Base-by-base conservation (phyloP, 164 flowering plant genomes). In the Brasenia schreberi region DNA sequence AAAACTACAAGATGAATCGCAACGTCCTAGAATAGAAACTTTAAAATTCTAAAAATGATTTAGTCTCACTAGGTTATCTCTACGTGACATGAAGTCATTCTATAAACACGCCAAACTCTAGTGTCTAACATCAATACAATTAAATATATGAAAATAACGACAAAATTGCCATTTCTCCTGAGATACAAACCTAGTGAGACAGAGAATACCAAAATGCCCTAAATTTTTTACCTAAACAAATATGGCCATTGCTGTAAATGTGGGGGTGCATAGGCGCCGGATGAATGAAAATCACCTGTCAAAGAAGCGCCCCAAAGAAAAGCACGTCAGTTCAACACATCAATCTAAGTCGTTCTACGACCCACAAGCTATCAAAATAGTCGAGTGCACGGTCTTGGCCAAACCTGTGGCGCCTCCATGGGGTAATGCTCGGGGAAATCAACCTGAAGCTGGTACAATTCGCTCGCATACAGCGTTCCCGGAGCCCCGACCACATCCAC, bases 201-300 rank as follows among this genome's bases (percentile, higher is more conserved):
- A 23, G 27, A 45, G 53, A 45, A 2, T 12, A 45, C 53, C 53
- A 67, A 66, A 43, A 65, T 76, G 27, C 27, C 2, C 27, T 23
- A 23, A 23, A 23, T 2, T 23, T 23, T 23, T 23, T 78, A 90
- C 97, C 97, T 83, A 93, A 81, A 80, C 98, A 92, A 63, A 92
- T 92, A 71, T 92, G 98, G 0, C 97, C 97, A 67, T 93, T 90
- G 84, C 98, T 90, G 65, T 93, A 93, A 53, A 93, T 90, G 68
- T 93, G 97, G 67, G 97, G 96, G 74, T 92, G 98, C 77, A 81
- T 67, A 9, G 98, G 98, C 42, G 98, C 96, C 63, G 97, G 97
- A 49, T 78, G 82, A 10, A 86, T 18, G 80, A 92, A 92, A 64
- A 90, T 84, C 72, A 92, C 98, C 98, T 92, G 84, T 7, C 11